A percentile compares a stretch with the other conserved stretches of the same genome.
phyloP scores from a whole-genome alignment of 2,329 filamentous ascomycete species.

The Podosphaera fusca region DNA sequence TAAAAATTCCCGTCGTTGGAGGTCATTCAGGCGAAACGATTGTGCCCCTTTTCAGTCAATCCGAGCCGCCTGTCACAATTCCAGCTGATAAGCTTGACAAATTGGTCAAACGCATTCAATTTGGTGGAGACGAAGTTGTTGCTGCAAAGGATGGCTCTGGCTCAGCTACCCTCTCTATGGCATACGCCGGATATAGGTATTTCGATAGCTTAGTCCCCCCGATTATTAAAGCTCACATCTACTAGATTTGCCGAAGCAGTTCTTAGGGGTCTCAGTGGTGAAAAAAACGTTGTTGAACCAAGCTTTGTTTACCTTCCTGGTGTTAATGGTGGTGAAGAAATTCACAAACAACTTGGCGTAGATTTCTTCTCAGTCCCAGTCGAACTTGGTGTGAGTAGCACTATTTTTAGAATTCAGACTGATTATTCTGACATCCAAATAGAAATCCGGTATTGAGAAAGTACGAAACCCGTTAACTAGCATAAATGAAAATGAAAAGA shows the following conservation, averaged over 20 bases:
- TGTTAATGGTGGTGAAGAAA: conserved; percentile 64
- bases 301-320: conserved; percentile 90
- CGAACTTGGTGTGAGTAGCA: conserved; percentile 65
- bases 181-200: conserved; percentile 80
- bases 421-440: conserved; percentile 14
- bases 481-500: conserved; percentile 73
- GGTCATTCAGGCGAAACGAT: conserved; percentile 98
- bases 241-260: conserved; percentile 78
- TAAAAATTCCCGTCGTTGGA: conserved; percentile 78
- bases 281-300: conserved; percentile 83
- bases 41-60: conserved; percentile 88
- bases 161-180: conserved; percentile 84
- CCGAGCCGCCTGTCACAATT: conserved; percentile 56
- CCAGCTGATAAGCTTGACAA: conserved; percentile 76
- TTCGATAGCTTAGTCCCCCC: conserved; percentile 9
- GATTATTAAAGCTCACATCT: conserved; percentile 3
- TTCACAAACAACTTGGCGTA: conserved; percentile 59
- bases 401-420: not conserved
- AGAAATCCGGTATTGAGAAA: conserved; percentile 73
- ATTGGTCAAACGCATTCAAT: conserved; percentile 86
- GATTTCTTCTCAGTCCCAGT: conserved; percentile 95
- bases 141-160: conserved; percentile 83
- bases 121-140: conserved; percentile 92
- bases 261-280: conserved; percentile 76
- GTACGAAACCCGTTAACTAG: conserved; percentile 54